Base-by-base conservation (phyloP, 768 basidiomycete species). In the Pilatotrama ljubarskyi region DNA sequence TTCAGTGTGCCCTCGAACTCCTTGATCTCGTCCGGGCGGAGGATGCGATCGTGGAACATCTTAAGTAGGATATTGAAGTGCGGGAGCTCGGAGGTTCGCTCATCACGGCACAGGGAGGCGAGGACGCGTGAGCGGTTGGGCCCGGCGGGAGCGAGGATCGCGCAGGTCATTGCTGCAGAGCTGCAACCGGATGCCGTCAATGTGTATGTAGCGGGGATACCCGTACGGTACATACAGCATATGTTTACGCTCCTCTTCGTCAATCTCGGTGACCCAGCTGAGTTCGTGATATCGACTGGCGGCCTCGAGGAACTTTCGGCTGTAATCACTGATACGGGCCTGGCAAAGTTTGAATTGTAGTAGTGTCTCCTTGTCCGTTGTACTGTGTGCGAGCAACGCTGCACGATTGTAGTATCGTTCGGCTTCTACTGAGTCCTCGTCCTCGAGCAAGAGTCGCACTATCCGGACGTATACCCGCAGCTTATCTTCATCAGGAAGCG, bases 401-500 rank as follows among this genome's bases (percentile, higher is more conserved):
- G 97, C 97, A 55, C 97, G 91, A 69, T 95, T 96, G 74, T 96
- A 96, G 75, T 95, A 98, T 2, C 94, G 92, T 72, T 98, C 96
- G n/a, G 97, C 97, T 73, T 95, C 92, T 2, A 95, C 90, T 4
- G 92, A 93, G 69, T 99, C 96, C 71, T 96, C 95, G 55, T 97
- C 95, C 77, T 99, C 96, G 35, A 99, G 82, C 18, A 97, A 82
- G 5, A 98, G 81, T 17, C 97, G 88, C 52, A 98, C 92, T 64
- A 98, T 96, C 58, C 95, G 90, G 59, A 98, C 87, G 71, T 98
- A 97, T 37, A 96, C 82, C 25, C 84, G 83, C 37, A 99, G 83
- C 72, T 94, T 97, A 52, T 96, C 93, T 60, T 85, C 83, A 72
- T 97, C 94, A 5, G 73, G 61, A 7, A 69, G 72, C 18, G 61